phyloP scores from a whole-genome alignment of 2,329 filamentous ascomycete genomes.

The Macrophomina tecta region DNA sequence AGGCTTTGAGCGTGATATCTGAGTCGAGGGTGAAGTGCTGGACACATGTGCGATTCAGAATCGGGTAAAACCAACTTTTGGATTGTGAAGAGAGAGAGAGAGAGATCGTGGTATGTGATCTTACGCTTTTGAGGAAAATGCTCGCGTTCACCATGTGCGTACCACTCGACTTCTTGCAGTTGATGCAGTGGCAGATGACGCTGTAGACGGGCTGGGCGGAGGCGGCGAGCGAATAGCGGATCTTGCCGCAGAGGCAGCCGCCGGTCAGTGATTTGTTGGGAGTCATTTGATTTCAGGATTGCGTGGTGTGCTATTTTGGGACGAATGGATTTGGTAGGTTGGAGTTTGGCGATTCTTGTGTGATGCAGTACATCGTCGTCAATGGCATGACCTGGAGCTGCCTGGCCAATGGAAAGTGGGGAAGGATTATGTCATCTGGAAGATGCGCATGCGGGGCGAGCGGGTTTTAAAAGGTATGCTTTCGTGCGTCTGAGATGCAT shows the following conservation, averaged over 20 bases:
- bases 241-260: constrained; percentile 14
- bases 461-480: too few relatives aligned
- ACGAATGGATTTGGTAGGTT: too few relatives aligned
- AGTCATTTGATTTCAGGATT: neutral
- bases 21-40: constrained; percentile 10
- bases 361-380: too few relatives aligned
- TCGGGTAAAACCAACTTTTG: too few relatives aligned
- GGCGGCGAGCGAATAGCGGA: neutral
- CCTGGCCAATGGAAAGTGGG: too few relatives aligned
- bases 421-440: too few relatives aligned
- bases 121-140: constrained; percentile 3
- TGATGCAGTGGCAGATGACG: constrained; percentile 25
- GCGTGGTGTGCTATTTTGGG: too few relatives aligned
- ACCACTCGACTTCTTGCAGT: constrained; percentile 20
- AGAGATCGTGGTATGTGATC: neutral
- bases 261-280: neutral
- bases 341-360: too few relatives aligned
- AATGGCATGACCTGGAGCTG: too few relatives aligned
- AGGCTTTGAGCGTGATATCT: neutral
- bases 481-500: too few relatives aligned
- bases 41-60: neutral
- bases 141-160: constrained; percentile 6
- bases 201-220: constrained; percentile 18
- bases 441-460: too few relatives aligned
- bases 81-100: neutral